Base-by-base conservation (phyloP, 768 basidiomycete species). In the Mycena haematopus region DNA sequence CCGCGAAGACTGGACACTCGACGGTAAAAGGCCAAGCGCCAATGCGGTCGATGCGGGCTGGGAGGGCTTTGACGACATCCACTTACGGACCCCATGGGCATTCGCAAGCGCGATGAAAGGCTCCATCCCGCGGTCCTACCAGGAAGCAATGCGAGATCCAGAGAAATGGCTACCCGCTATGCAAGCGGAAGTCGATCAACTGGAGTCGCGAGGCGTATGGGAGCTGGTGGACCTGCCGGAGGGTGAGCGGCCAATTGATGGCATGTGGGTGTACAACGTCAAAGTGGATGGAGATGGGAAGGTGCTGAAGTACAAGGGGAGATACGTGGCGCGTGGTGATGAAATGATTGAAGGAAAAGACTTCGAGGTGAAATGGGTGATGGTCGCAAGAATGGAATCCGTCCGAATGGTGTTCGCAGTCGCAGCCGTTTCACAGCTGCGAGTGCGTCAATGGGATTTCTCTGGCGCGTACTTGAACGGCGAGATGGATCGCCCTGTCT, bases 231-330 rank as follows among this genome's bases (percentile, higher is more conserved):
- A 46, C 45, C 21, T 46, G 21, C 45, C 45, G 9, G 45, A n/a
- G 9, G 45, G 45, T 2, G 45, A 46, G 21, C 7, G 3, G 5
- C 14, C 38, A 11, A 40, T 40, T 4, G 14, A 40, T 19, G 38
- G 50, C 4, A 51, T 51, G 50, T 51, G 50, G 50, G 50, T 51
- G 25, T 51, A 33, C 19, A 17, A 51, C 29, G 5, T 51, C 11
- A 51, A 51, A 17, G 31, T 33, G 3, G 50, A 51, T n/a, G 50
- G 50, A 1, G 10, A 31, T 6, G 50, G 50, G 19, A 33, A 51
- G 0, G 67, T 80, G 24, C 38, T 63, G 0, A 59, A 70, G 6
- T 74, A 76, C 72, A 81, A 81, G 17, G 50, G 29, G 13, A 7
- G 50, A n/a, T 51, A 51, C n/a, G 50, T 51, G 15, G 50, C 50